These are phyloP conservation scores for Neurospora cerealis DNA, from an alignment of 495 filamentous ascomycete genomes.

Conservation along the genomic window DNA sequence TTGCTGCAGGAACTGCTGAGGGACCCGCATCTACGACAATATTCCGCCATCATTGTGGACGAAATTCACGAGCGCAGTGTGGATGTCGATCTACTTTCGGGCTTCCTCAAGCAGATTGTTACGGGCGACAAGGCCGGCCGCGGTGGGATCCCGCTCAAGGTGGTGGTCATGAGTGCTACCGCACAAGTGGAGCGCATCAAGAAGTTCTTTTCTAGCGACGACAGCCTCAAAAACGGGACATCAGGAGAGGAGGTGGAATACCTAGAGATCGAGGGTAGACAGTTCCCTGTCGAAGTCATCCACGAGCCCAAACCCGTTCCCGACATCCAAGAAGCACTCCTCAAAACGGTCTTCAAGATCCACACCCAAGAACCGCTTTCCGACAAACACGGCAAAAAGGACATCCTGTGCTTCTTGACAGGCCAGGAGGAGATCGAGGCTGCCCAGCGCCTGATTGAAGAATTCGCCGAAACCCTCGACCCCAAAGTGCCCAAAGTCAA, in stretches of 20 bases:
- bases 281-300: conserved; percentile 72
- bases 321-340: conserved; percentile 72
- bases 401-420: conserved; percentile 87
- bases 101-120: conserved; percentile 73
- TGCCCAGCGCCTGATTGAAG: conserved; percentile 69
- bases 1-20: conserved; percentile 86
- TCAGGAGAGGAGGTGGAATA: conserved; percentile 24
- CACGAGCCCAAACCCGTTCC: conserved; percentile 69
- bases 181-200: conserved; percentile 71
- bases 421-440: conserved; percentile 89
- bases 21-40: conserved; percentile 72
- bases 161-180: conserved; percentile 95
- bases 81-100: conserved; percentile 86
- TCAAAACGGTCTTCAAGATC: conserved; percentile 80
- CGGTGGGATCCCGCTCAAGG: conserved; percentile 67
- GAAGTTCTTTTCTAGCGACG: conserved; percentile 53
- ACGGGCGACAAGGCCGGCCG: conserved; percentile 47
- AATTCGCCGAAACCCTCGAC: conserved; percentile 60
- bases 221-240: neutral
- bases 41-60: conserved; percentile 86
- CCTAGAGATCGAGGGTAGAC: conserved; percentile 77
- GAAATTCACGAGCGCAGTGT: conserved; percentile 95
- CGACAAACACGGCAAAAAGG: conserved; percentile 43
- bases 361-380: conserved; percentile 81
- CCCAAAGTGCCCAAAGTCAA: conserved; percentile 62